Percentiles rank a stretch among this genome's conserved stretches.
Conservation (phyloP, 2,329 filamentous ascomycete species). For the Hypomyces perniciosus region DNA sequence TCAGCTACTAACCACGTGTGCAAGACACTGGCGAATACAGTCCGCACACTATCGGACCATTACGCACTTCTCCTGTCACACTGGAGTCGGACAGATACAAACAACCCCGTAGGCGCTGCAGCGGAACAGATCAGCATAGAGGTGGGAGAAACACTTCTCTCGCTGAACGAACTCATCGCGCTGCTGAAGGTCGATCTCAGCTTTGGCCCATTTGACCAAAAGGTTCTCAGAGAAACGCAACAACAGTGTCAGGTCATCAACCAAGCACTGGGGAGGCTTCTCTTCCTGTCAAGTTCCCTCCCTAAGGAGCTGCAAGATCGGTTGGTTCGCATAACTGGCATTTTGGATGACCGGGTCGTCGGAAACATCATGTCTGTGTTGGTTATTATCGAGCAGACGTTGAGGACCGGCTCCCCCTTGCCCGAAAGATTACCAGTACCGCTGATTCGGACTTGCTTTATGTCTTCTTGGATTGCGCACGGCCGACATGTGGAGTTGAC, state of each 20-base stretch:
- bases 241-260: slow-evolving; percentile 29
- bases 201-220: slow-evolving; percentile 25
- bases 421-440: slow-evolving; percentile 44
- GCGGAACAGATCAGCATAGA: slow-evolving; percentile 26
- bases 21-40: slow-evolving; percentile 37
- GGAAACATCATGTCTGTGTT: slow-evolving; percentile 47
- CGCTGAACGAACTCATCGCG: slow-evolving; percentile 21
- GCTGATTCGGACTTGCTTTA: slow-evolving; percentile 31
- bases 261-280: slow-evolving; percentile 26
- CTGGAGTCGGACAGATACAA: slow-evolving; percentile 30
- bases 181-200: slow-evolving; percentile 27
- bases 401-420: slow-evolving; percentile 41
- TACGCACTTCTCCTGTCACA: slow-evolving; percentile 43
- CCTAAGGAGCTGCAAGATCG: slow-evolving; percentile 35
- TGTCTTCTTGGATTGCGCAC: slow-evolving; percentile 18
- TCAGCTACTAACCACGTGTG: slow-evolving; percentile 40
- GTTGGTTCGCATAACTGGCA: slow-evolving; percentile 31
- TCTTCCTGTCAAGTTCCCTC: slow-evolving; percentile 29
- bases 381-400: slow-evolving; percentile 38
- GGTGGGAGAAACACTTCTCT: slow-evolving; percentile 23
- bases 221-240: slow-evolving; percentile 24
- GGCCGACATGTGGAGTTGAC: slow-evolving; percentile 24
- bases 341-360: slow-evolving; percentile 38
- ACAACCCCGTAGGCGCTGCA: slow-evolving; percentile 24
- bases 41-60: slow-evolving; percentile 40